These are phyloP conservation scores for Amanita muscaria DNA, from an alignment of 768 basidiomycete genomes.

Conservation along the genomic window DNA sequence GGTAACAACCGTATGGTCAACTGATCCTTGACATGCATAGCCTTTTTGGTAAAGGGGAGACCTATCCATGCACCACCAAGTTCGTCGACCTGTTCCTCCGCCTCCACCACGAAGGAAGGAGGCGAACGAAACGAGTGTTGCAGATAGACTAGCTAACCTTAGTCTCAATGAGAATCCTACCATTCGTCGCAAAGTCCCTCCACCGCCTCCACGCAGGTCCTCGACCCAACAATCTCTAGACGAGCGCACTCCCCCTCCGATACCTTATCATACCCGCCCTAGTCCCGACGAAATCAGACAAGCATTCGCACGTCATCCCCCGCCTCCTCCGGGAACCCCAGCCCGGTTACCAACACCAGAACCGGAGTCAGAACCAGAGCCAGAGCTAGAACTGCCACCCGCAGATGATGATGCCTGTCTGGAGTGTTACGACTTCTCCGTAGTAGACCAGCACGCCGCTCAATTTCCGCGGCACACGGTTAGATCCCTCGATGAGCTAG, in stretches of 20 bases:
- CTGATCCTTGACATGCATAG: too few relatives aligned
- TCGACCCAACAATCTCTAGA: not conserved
- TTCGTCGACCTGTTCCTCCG: slow-evolving; percentile 20
- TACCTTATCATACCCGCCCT: slow-evolving; percentile 14
- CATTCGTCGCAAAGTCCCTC: slow-evolving; percentile 8
- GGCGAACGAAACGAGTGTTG: slow-evolving; percentile 15
- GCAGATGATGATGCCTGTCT: slow-evolving; percentile 19
- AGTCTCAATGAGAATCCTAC: slow-evolving; percentile 17
- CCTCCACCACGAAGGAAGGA: slow-evolving; percentile 11
- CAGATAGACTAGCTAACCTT: slow-evolving; percentile 24
- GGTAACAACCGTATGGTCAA: too few relatives aligned
- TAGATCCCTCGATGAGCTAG: slow-evolving; percentile 29
- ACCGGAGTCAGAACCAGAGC: slow-evolving; percentile 15
- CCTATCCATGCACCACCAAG: too few relatives aligned
- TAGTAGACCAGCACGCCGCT: slow-evolving; percentile 35
- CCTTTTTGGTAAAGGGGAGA: too few relatives aligned
- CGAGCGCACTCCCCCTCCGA: slow-evolving; percentile 14
- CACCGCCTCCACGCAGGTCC: slow-evolving; percentile 12
- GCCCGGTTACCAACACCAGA: slow-evolving; percentile 23
- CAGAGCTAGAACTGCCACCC: slow-evolving; percentile 12
- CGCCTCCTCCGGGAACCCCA: slow-evolving; percentile 25
- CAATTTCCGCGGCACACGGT: slow-evolving; percentile 34
- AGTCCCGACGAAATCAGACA: slow-evolving; percentile 13
- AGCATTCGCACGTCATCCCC: slow-evolving; percentile 25
- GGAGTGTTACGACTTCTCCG: slow-evolving; percentile 35